Evolutionary conservation across 176 grass and related monocot species (phyloP).

Genomic region (Hordeum marinum): DNA sequence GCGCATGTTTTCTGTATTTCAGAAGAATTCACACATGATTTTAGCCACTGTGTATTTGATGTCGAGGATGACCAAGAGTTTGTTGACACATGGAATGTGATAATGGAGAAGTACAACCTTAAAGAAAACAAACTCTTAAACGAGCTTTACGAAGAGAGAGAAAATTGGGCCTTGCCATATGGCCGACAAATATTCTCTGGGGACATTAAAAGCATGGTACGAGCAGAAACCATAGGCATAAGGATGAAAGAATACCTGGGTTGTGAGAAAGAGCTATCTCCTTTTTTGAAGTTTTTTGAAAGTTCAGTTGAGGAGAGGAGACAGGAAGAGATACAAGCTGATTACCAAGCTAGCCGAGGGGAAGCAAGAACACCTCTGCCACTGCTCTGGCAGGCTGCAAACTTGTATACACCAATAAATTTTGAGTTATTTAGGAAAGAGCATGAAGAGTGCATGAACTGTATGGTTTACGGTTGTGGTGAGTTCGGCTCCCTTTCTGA

Average conservation of each 20-base stretch:
- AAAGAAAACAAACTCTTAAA: conserved; percentile 54
- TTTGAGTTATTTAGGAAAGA: conserved; percentile 75
- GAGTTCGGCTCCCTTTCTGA: conserved; percentile 67
- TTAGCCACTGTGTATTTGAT: conserved; percentile 67
- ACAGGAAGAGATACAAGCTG: conserved; percentile 67
- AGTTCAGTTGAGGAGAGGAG: conserved; percentile 49
- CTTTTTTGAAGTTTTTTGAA: conserved; percentile 49
- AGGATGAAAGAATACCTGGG: conserved; percentile 42
- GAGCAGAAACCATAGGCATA: conserved; percentile 45
- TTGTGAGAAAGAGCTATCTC: conserved; percentile 44
- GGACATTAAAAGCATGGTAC: conserved; percentile 60
- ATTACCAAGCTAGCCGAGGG: conserved; percentile 69
- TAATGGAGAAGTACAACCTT: conserved; percentile 71
- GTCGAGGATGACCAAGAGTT: conserved; percentile 80
- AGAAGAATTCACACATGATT: conserved; percentile 58
- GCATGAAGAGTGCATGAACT: conserved; percentile 55
- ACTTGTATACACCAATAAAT: conserved; percentile 56
- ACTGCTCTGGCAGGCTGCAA: conserved; percentile 83
- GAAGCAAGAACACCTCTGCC: conserved; percentile 39
- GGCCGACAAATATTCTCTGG: conserved; percentile 48
- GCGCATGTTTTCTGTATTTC: conserved; percentile 33
- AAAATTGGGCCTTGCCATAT: conserved; percentile 72
- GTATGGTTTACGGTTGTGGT: conserved; percentile 61
- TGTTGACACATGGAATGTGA: conserved; percentile 60
- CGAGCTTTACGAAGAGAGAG: conserved; percentile 70